phyloP scores from a whole-genome alignment of 768 basidiomycete species.

The Tricholoma bakamatsutake region DNA sequence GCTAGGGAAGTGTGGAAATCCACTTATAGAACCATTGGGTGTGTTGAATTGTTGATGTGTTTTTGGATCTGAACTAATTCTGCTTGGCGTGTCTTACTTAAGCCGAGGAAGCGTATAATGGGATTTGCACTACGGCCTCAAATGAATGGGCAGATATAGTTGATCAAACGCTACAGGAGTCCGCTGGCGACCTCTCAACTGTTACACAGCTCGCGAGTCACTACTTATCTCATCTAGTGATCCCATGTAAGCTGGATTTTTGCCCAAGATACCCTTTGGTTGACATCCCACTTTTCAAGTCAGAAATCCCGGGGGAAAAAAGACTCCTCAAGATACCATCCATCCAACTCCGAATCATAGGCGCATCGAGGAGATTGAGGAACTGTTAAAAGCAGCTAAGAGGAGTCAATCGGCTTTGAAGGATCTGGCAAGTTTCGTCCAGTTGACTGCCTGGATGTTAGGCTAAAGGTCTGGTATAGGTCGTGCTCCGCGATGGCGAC shows the following conservation, averaged over 20 bases:
- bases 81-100: too few species aligned
- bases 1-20: not conserved
- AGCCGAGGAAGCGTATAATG: too few species aligned
- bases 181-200: not conserved
- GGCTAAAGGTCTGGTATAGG: not conserved
- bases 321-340: not conserved
- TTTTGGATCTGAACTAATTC: too few species aligned
- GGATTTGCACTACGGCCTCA: not conserved
- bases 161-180: too few species aligned
- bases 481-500: not conserved
- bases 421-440: not conserved
- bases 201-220: not conserved
- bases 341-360: not conserved
- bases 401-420: not conserved
- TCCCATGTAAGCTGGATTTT: not conserved
- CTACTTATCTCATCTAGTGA: not conserved
- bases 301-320: not conserved
- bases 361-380: not conserved
- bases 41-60: not conserved
- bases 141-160: not conserved
- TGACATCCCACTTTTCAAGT: not conserved
- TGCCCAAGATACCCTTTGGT: not conserved
- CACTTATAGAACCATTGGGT: not conserved
- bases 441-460: not conserved
- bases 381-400: not conserved